Conservation (phyloP, 2,329 filamentous ascomycete genomes). For the Westerdykella sp. region DNA sequence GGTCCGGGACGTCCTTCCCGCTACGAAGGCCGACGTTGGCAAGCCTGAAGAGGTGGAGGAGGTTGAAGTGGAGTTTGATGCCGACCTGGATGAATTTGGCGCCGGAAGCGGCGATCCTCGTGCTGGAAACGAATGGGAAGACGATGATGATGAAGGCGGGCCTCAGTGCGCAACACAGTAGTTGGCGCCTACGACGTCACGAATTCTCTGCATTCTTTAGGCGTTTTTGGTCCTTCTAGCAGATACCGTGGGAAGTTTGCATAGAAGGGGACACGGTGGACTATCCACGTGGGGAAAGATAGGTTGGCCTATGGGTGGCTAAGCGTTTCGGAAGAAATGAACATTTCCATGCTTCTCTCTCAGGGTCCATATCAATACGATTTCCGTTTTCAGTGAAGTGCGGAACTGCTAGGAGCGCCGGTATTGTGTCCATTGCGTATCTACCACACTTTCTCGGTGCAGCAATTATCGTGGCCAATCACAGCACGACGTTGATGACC, state of each 20-base stretch:
- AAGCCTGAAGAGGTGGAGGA: slow-evolving; percentile 73
- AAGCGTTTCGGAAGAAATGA: too few relatives aligned
- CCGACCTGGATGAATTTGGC: slow-evolving; percentile 77
- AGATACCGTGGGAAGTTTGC: neutral
- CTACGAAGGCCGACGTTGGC: slow-evolving; percentile 48
- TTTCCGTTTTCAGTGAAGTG: too few relatives aligned
- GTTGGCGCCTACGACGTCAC: slow-evolving; percentile 1
- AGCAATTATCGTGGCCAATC: too few relatives aligned
- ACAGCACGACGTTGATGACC: neutral
- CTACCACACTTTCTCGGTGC: too few relatives aligned
- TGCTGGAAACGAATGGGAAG: slow-evolving; percentile 61
- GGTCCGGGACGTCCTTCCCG: slow-evolving; percentile 70
- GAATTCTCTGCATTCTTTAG: neutral
- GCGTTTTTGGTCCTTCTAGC: neutral
- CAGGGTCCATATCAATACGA: too few relatives aligned
- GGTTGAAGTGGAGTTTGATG: slow-evolving; percentile 77
- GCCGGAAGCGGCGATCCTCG: slow-evolving; percentile 63
- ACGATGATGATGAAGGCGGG: slow-evolving; percentile 56
- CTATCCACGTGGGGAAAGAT: too few relatives aligned
- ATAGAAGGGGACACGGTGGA: neutral
- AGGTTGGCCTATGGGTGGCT: too few relatives aligned
- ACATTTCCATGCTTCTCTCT: too few relatives aligned
- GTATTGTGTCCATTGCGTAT: too few relatives aligned
- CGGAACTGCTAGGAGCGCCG: too few relatives aligned
- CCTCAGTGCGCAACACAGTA: slow-evolving; percentile 71